Evolutionary conservation across 768 basidiomycete species (phyloP).

Genomic region (Lyophyllum semitale): DNA sequence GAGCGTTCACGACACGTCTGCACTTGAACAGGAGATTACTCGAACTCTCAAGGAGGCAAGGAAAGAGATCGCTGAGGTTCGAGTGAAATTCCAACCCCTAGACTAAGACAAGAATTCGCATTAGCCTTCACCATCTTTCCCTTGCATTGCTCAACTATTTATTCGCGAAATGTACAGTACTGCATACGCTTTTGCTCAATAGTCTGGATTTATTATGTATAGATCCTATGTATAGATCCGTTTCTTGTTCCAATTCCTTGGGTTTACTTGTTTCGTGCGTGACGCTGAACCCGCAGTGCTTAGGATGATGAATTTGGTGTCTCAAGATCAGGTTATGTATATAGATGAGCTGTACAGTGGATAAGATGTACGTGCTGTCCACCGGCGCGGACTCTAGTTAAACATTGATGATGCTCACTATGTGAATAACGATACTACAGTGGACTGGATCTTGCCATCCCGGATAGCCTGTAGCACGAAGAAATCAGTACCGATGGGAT

Average conservation of each 20-base stretch:
- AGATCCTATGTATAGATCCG: neutral
- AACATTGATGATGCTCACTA: slow-evolving; percentile 14
- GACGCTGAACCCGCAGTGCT: too few species aligned
- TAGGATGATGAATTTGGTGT: too few species aligned
- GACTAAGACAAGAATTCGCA: slow-evolving; percentile 1
- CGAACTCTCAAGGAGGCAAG: slow-evolving; percentile 52
- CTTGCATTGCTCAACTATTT: neutral
- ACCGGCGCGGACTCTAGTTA: slow-evolving; percentile 2
- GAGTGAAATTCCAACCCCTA: slow-evolving; percentile 58
- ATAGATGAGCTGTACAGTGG: neutral
- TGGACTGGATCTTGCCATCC: slow-evolving; percentile 65
- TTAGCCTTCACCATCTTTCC: neutral
- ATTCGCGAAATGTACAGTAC: slow-evolving; percentile 7
- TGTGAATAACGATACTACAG: slow-evolving; percentile 56
- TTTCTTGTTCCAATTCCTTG: too few species aligned
- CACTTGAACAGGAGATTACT: slow-evolving; percentile 64
- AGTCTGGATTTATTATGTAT: neutral
- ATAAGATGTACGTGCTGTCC: neutral
- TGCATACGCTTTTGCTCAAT: neutral
- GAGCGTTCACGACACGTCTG: slow-evolving; percentile 58
- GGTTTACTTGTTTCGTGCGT: too few species aligned
- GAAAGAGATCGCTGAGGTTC: slow-evolving; percentile 74
- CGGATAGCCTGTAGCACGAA: slow-evolving; percentile 23
- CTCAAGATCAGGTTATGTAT: too few species aligned
- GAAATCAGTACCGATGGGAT: neutral